Conservation (phyloP, 129 eudicot species). For the carrot (Daucus carota) region DNA sequence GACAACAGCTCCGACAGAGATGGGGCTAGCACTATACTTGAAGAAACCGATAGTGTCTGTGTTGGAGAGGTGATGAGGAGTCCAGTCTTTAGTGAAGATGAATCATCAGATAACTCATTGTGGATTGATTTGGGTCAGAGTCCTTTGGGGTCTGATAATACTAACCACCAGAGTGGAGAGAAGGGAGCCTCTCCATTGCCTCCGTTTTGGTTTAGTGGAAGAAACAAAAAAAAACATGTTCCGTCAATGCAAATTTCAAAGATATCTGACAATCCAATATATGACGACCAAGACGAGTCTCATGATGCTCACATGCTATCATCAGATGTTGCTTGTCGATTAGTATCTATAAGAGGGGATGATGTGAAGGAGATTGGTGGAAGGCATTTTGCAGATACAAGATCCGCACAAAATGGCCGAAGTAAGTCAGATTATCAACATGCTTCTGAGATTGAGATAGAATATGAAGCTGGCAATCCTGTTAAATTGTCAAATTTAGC, state of each 20-base stretch:
- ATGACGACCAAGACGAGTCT: constrained; percentile 9
- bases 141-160: constrained; percentile 62
- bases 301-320: constrained; percentile 23
- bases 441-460: constrained; percentile 33
- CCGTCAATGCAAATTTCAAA: constrained; percentile 52
- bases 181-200: constrained; percentile 64
- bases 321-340: constrained; percentile 22
- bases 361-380: constrained; percentile 6
- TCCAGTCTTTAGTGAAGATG: constrained; percentile 97
- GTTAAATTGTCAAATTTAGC: background rate
- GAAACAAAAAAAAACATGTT: constrained; percentile 45
- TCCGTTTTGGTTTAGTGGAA: constrained; percentile 72
- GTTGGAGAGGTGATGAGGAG: constrained; percentile 98
- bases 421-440: constrained; percentile 2
- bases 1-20: constrained; percentile 78
- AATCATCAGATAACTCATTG: constrained; percentile 85
- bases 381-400: constrained; percentile 10
- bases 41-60: constrained; percentile 80
- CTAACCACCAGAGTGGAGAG: constrained; percentile 32
- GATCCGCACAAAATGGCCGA: background rate
- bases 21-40: constrained; percentile 85
- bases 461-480: constrained; percentile 16
- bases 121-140: constrained; percentile 99
- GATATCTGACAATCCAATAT: constrained; percentile 46
- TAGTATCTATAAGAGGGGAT: constrained; percentile 10